Evolutionary conservation across 495 filamentous ascomycete genomes (phyloP).

Genomic region (Penicillium maclennaniae): DNA sequence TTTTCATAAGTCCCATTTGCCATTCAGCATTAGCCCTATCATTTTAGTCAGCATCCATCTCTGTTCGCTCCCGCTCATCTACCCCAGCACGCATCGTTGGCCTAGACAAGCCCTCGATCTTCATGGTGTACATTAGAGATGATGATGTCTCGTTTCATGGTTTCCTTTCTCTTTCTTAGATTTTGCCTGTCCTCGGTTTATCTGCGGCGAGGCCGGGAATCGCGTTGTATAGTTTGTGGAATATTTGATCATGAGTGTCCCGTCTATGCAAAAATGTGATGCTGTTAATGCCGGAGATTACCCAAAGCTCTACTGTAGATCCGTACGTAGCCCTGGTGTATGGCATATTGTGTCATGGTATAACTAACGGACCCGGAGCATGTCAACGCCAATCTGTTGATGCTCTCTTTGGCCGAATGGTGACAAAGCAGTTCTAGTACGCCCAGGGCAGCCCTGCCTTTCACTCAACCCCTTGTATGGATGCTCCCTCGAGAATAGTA

Average conservation of each 20-base stretch:
- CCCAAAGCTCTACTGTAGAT: neutral
- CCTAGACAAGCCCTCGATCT: slow-evolving; percentile 18
- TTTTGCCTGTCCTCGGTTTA: neutral
- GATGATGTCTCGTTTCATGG: slow-evolving; percentile 17
- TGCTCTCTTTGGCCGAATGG: too few relatives aligned
- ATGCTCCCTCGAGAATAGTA: too few relatives aligned
- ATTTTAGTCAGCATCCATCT: slow-evolving; percentile 4
- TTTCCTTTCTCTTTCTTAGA: neutral
- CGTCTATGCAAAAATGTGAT: slow-evolving; percentile 2
- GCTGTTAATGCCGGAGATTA: neutral
- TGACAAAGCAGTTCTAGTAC: too few relatives aligned
- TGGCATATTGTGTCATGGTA: too few relatives aligned
- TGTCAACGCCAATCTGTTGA: too few relatives aligned
- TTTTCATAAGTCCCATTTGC: slow-evolving; percentile 5
- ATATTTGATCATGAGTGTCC: neutral
- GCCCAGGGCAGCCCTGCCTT: too few relatives aligned
- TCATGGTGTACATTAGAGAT: slow-evolving; percentile 32
- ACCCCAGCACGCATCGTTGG: slow-evolving; percentile 7
- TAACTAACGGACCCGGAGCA: too few relatives aligned
- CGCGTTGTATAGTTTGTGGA: slow-evolving; percentile 5
- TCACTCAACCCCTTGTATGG: too few relatives aligned
- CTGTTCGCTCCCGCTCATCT: slow-evolving; percentile 17
- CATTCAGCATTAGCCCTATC: slow-evolving; percentile 10
- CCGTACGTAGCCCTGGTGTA: too few relatives aligned
- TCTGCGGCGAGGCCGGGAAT: slow-evolving; percentile 1